A percentile compares a stretch with the other conserved stretches of the same genome.
phyloP scores from a whole-genome alignment of 768 basidiomycete genomes.

The Mrakia frigida region DNA sequence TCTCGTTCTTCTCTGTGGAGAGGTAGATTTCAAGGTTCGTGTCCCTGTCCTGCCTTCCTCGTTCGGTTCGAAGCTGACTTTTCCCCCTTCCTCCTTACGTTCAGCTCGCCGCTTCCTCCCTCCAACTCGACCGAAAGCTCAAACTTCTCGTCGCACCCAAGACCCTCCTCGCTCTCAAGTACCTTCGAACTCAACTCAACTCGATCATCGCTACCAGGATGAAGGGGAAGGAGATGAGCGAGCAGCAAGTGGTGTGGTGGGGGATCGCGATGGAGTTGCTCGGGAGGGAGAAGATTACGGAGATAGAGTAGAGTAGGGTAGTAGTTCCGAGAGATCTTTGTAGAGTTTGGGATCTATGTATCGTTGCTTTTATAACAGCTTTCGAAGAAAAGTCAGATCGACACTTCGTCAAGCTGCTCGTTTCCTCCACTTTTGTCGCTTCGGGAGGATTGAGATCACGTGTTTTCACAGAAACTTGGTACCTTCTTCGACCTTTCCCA shows the following conservation, averaged over 20 bases:
- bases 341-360: too few species aligned
- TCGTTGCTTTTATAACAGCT: too few species aligned
- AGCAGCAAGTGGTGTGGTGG: conserved; percentile 65
- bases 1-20: conserved; percentile 78
- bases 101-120: conserved; percentile 66
- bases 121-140: conserved; percentile 78
- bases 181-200: conserved; percentile 62
- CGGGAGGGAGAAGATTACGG: conserved; percentile 14
- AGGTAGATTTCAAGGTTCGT: conserved; percentile 76
- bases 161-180: conserved; percentile 70
- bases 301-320: neutral
- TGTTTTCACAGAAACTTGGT: too few species aligned
- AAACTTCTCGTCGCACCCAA: conserved; percentile 65
- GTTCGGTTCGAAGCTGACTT: neutral
- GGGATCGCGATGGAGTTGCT: conserved; percentile 56
- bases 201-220: conserved; percentile 58
- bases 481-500: too few species aligned
- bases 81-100: neutral
- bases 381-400: too few species aligned
- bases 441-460: too few species aligned
- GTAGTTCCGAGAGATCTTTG: too few species aligned
- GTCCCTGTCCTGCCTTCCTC: neutral
- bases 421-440: too few species aligned
- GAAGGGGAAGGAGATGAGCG: conserved; percentile 57
- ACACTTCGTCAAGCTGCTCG: too few species aligned